Base-by-base conservation (phyloP, 352 stramenopile genomes). In the Achlya hypogyna region DNA sequence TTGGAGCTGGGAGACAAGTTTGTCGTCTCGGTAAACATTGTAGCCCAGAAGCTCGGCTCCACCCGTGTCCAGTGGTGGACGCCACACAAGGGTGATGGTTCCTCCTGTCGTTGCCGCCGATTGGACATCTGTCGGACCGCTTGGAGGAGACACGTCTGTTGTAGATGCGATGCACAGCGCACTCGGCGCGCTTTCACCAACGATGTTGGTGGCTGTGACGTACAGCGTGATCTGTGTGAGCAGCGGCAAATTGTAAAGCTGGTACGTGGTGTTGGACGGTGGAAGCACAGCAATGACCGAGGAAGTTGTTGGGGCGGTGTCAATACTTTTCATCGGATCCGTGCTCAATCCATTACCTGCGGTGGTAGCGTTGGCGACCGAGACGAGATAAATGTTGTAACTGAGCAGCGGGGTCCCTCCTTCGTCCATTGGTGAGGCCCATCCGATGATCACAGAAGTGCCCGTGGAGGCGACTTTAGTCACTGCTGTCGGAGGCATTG, bases 21-120 rank as follows among this genome's bases (percentile, higher is more conserved):
- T 1, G 5, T 16, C 45, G 35, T 54, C 16, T 3, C 58, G 32
- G 60, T 79, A 87, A 5, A 88, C 49, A 4, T 74, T 80, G 65
- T 88, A 88, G 5, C 53, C 69, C 12, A 86, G 52, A 1, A 89
- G 72, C 0, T 25, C 29, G 8, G 78, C 77, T 8, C 81, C 81
- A 5, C 81, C 81, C 22, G 66, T 60, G 51, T 89, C 52, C 4
- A 28, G 2, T 8, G 51, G 52, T 4, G 31, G 31, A 5, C 28
- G 25, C 52, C 52, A 60, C n/a, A 12, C 16, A 16, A 60, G 29
- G 4, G 31, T n/a, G 20, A 60, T 18, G 18, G 18, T 8, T 16
- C 52, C 52, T 4, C 52, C 52, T 42, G 25, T n/a, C 4, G 27
- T 23, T 12, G 12, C 5, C 14, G 35, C 29, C 23, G 28, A 16